Evolutionary conservation across 108 stramenopile species (phyloP), one percentile per base, ranked within the genome.

Genomic region (Nitzschia sp.): DNA sequence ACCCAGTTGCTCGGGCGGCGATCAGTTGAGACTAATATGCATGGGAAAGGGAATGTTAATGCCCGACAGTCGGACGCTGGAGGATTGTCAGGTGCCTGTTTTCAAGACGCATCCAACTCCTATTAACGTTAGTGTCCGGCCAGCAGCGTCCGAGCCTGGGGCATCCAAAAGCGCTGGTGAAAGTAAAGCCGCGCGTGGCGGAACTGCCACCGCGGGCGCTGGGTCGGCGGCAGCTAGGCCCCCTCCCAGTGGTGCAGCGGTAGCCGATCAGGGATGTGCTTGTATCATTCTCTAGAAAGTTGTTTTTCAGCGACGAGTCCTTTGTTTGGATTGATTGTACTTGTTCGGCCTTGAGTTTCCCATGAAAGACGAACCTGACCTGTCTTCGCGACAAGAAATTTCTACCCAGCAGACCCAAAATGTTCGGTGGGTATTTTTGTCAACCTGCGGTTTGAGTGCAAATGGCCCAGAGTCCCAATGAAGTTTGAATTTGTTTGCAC

Each of bases 71-170:
- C 68, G 80, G 65, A 86, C 93, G 33, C 70, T 94, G 42, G 65
- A 82, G 47, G 79, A 83, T 35, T 82, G 76, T 45, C 70, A 86
- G 58, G 75, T 94, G 26, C 93, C 93, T 34, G 81, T 86, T 6
- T 94, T 94, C 79, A 88, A 88, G 72, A 94, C 93, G 17, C 93
- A 94, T 74, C 78, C 93, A 31, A 94, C 93, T 64, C 93, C 93
- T 11, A 72, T 94, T 59, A 94, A 94, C 82, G 93, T 94, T 17
- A 67, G 85, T 35, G 82, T 94, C 5, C 66, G 68, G 64, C 93
- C 93, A 32, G 83, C 74, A 29, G 48, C 26, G 48, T 55, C 45
- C 17, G 49, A 23, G 6, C 65, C 56, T 6, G 57, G 59, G 3
- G 29, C 27, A 46, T 42, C 59, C 42, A 56, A 54, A 17, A 77